Evolutionary conservation across 768 basidiomycete species (phyloP), one percentile per base, ranked within the genome.

Genomic region (Macrolepiota fuliginosa): DNA sequence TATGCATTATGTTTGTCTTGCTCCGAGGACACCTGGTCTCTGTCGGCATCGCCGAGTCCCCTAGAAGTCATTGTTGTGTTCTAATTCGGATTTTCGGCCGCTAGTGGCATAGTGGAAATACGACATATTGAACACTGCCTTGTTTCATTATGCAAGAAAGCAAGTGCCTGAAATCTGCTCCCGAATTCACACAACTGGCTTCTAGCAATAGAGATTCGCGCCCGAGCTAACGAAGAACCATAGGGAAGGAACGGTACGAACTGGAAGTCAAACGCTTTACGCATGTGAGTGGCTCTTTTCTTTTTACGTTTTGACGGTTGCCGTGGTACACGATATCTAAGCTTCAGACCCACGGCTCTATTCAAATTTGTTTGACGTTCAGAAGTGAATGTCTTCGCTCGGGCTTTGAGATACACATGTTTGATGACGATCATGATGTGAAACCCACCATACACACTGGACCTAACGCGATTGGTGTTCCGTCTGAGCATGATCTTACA

Each of bases 1-100:
- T 35, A 19, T 29, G 32, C 25, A 13, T 11, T 35, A 19, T 45
- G 32, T 39, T 50, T 27, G 24, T 19, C 25, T 29, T 36, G 22
- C 57, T 51, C 57, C 57, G 35, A 49, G 57, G 57, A 51, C 15
- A 19, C 27, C 19, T 39, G 57, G 36, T 22, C 36, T 54, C 53
- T 37, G 19, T 3, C n/a, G 29, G 22, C 24, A 24, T 37, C 36
- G 53, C 53, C 36, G 6, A 54, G 53, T 17, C 10, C 25, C 2
- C 53, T 39, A 54, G 53, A 54, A 40, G 37, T 15, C 22, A 19
- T 2, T 24, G 22, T 27, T 11, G 25, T 22, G 47, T 49, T 49
- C 19, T 49, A 24, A 22, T 1, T 15, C 47, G 4, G 22, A 4
- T 49, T 27, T 12, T 13, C 25, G 12, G 19, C 10, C 12, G 47